Conservation (phyloP, 441 rosid species). For the Syzygium malaccense region DNA sequence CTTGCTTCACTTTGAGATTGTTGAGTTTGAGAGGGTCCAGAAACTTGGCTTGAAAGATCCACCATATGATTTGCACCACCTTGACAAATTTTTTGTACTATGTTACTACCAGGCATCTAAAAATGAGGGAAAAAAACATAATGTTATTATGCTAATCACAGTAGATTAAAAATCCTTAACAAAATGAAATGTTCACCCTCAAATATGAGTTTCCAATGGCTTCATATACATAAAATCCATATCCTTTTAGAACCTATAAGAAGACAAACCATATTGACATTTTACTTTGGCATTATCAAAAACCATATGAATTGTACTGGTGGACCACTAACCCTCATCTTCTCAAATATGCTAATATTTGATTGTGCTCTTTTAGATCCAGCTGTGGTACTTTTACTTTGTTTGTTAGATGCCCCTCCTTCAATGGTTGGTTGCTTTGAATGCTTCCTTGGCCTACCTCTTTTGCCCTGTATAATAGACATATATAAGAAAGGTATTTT, state of each 20-base stretch:
- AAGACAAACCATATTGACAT: not conserved
- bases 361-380: not conserved
- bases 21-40: not conserved
- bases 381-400: not conserved
- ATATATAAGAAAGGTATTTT: no score
- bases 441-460: not conserved
- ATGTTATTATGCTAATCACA: not conserved
- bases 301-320: fast-evolving
- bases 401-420: not conserved
- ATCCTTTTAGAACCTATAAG: not conserved
- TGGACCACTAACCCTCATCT: not conserved
- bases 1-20: not conserved
- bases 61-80: not conserved
- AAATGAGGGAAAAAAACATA: not conserved
- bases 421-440: not conserved
- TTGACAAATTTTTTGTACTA: not conserved
- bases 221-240: not conserved
- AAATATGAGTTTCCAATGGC: not conserved
- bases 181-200: not conserved
- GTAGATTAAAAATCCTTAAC: not conserved
- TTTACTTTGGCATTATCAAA: not conserved
- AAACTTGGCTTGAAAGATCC: not conserved
- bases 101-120: fast-evolving
- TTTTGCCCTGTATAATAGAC: not conserved
- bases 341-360: not conserved